Evolutionary conservation across 768 basidiomycete genomes (phyloP).

Genomic region (Suillus weaverae): DNA sequence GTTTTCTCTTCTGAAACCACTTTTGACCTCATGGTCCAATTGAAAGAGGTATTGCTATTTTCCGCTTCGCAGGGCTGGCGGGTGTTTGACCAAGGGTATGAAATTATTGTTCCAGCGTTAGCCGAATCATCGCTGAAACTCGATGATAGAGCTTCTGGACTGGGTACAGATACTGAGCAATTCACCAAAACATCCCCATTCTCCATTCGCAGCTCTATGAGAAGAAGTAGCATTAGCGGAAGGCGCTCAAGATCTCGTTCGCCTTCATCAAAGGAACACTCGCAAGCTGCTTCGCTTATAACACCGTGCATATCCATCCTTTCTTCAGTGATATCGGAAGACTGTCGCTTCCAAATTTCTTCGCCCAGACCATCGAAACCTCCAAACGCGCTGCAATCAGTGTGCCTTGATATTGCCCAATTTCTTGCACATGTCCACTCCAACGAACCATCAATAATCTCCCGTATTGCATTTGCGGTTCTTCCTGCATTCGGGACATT

Average conservation of each 20-base stretch:
- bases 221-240: conserved; percentile 42
- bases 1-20: conserved; percentile 66
- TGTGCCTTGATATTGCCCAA: conserved; percentile 70
- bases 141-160: background rate
- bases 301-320: conserved; percentile 59
- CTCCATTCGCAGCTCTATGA: conserved; percentile 31
- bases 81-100: conserved; percentile 58
- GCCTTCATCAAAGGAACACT: conserved; percentile 30
- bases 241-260: conserved; percentile 56
- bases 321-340: conserved; percentile 65
- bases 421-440: conserved; percentile 59
- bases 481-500: conserved; percentile 79
- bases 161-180: background rate
- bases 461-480: conserved; percentile 64
- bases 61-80: conserved; percentile 59
- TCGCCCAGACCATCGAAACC: conserved; percentile 64
- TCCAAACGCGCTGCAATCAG: conserved; percentile 72
- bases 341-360: conserved; percentile 66
- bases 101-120: background rate
- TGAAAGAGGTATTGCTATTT: conserved; percentile 59
- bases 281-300: conserved; percentile 52
- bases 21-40: conserved; percentile 60
- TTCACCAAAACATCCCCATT: conserved; percentile 38
- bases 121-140: background rate
- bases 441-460: conserved; percentile 50